Evolutionary conservation across 2,329 filamentous ascomycete species (phyloP).

Genomic region (Colletotrichum sp.): DNA sequence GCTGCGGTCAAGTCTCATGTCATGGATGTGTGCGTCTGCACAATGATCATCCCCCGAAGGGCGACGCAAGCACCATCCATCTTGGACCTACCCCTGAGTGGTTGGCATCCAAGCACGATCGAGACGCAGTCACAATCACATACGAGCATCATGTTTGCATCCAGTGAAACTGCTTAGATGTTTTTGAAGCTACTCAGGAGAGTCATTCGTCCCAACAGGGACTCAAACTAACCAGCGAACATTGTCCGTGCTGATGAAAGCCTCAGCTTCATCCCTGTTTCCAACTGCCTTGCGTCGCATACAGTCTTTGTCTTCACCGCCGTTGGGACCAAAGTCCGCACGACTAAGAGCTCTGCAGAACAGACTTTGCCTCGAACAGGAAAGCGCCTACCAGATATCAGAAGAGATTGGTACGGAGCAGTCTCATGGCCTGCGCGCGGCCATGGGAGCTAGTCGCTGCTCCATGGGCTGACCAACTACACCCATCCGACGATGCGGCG

Average conservation of each 20-base stretch:
- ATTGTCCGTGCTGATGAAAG: not conserved
- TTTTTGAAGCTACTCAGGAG: not conserved
- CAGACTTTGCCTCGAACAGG: not conserved
- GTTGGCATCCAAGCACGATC: not conserved
- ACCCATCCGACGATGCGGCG: not conserved
- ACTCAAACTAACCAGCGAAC: not conserved
- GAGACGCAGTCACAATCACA: not conserved
- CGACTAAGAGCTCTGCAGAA: no score
- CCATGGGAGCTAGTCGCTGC: not conserved
- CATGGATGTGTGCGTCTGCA: not conserved
- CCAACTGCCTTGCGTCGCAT: not conserved
- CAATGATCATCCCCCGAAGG: not conserved
- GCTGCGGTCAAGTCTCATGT: not conserved
- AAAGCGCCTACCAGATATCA: not conserved
- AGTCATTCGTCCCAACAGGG: slow-evolving; percentile 3
- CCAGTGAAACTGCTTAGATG: not conserved
- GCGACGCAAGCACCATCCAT: not conserved
- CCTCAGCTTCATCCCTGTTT: not conserved
- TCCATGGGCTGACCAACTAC: not conserved
- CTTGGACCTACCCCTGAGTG: not conserved
- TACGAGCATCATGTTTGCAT: not conserved
- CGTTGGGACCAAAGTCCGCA: not conserved
- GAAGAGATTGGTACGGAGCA: not conserved
- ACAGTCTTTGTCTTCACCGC: not conserved
- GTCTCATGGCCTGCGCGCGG: not conserved